Base-by-base conservation (phyloP, 2,329 filamentous ascomycete genomes). In the Furcasterigmium sp. region DNA sequence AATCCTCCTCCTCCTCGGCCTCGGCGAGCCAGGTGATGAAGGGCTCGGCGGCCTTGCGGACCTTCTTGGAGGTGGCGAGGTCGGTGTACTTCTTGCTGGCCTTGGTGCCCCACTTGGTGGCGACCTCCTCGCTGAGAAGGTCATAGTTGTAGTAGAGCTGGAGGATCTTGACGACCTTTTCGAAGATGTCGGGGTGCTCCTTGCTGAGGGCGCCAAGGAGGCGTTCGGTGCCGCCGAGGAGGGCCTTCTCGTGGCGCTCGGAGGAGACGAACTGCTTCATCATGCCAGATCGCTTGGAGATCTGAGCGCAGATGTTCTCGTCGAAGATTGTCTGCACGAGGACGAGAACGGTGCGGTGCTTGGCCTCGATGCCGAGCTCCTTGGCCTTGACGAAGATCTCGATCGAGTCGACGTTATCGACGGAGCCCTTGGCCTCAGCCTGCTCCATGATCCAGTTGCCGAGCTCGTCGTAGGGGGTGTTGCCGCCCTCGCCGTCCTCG, bases 331-430 rank as follows among this genome's bases (percentile, higher is more conserved):
- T 91, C 75, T 95, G 90, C 39, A 91, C 88, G 36, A 98, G 82
- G 46, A 98, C 91, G 45, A 91, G 79, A 44, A 95, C 77, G 39
- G 91, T 95, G 69, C 87, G 90, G 75, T 96, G 87, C 81, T 97
- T 98, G 69, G 69, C 68, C 70, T 96, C 91, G 52, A 98, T 93
- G 56, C 91, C 91, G 44, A 97, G 76, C 57, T 97, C 93, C 73
- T 95, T 93, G 52, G 91, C 91, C 78, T 98, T 97, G 69, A 94
- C 72, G 68, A 95, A 97, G 63, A 98, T 88, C 30, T 91, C 85
- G 53, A 97, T 78, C 58, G 94, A 91, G 60, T 89, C 84, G 52
- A 98, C 78, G 46, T 90, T 83, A 68, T 82, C 76, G 56, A 95
- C 75, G 55, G 82, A 75, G 49, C 85, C 87, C 68, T 85, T 83